phyloP scores from a whole-genome alignment of 2,329 filamentous ascomycete species.

The Paracamarosporium sp. region DNA sequence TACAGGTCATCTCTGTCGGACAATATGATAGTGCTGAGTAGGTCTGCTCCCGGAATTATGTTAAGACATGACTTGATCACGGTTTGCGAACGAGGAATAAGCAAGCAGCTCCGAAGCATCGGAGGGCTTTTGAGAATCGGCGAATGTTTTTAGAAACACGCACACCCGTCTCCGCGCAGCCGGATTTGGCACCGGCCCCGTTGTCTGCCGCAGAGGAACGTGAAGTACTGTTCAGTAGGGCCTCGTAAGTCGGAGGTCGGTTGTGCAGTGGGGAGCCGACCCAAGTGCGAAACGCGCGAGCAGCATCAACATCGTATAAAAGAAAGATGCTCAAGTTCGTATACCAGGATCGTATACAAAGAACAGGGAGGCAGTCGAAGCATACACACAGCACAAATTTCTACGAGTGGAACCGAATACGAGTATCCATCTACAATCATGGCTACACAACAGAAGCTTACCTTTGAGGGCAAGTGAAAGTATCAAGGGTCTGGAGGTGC shows the following conservation, averaged over 20 bases:
- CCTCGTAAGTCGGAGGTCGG: conserved; percentile 24
- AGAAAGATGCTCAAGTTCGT: background rate
- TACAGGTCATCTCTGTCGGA: background rate
- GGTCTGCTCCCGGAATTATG: too few relatives aligned
- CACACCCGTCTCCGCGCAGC: conserved; percentile 20
- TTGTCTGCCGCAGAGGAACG: conserved; percentile 20
- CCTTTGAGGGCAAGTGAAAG: conserved; percentile 39
- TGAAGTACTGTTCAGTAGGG: conserved; percentile 16
- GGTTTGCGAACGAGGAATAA: too few relatives aligned
- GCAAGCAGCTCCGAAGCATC: background rate
- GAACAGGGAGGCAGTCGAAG: background rate
- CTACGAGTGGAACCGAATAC: background rate
- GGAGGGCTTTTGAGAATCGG: background rate
- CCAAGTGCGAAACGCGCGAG: conserved; percentile 14
- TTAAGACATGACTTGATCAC: too few relatives aligned
- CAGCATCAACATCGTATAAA: conserved; percentile 28
- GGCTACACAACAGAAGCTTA: conserved; percentile 41
- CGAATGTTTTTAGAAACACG: conserved; percentile 22
- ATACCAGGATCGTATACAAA: conserved; percentile 4
- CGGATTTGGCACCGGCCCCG: conserved; percentile 32
- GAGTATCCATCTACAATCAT: conserved; percentile 24
- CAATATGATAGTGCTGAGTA: background rate
- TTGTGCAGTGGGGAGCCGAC: conserved; percentile 41
- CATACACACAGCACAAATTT: background rate
- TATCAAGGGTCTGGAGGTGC: background rate